Evolutionary conservation across 1,284 basidiomycete species (phyloP).

Genomic region (Takashimella koratensis): DNA sequence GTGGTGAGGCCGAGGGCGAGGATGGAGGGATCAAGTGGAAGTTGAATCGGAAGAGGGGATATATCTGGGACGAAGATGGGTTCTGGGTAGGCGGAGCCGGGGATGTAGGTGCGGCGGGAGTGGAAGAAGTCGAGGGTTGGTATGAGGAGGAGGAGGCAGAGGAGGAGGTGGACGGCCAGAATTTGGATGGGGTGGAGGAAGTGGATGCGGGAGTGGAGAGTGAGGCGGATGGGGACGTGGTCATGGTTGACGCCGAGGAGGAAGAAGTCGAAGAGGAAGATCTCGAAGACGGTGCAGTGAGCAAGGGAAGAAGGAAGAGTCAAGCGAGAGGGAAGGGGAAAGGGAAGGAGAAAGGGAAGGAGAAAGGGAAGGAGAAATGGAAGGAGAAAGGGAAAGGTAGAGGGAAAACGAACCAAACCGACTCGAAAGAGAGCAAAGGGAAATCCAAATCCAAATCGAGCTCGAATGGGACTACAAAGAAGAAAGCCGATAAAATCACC

Average conservation of each 20-base stretch:
- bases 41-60: slow-evolving; percentile 20
- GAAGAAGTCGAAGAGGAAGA: slow-evolving; percentile 1
- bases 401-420: neutral
- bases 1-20: neutral
- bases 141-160: slow-evolving; percentile 8
- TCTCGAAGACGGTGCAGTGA: neutral
- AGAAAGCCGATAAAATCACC: too few species aligned
- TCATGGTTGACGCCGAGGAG: slow-evolving; percentile 2
- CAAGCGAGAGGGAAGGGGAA: slow-evolving; percentile 1
- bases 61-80: slow-evolving; percentile 30
- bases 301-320: neutral
- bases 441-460: neutral
- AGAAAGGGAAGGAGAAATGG: neutral
- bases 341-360: neutral
- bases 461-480: neutral
- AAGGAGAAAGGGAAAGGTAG: neutral
- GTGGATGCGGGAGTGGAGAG: slow-evolving; percentile 8
- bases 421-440: neutral
- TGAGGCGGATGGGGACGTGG: slow-evolving; percentile 11
- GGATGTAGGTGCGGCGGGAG: slow-evolving; percentile 32
- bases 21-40: neutral
- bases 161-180: slow-evolving; percentile 3
- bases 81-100: slow-evolving; percentile 41
- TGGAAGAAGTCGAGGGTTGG: slow-evolving; percentile 36
- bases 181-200: neutral